Evolutionary conservation across 129 eudicot genomes (phyloP).

Genomic region (Calendula officinalis): DNA sequence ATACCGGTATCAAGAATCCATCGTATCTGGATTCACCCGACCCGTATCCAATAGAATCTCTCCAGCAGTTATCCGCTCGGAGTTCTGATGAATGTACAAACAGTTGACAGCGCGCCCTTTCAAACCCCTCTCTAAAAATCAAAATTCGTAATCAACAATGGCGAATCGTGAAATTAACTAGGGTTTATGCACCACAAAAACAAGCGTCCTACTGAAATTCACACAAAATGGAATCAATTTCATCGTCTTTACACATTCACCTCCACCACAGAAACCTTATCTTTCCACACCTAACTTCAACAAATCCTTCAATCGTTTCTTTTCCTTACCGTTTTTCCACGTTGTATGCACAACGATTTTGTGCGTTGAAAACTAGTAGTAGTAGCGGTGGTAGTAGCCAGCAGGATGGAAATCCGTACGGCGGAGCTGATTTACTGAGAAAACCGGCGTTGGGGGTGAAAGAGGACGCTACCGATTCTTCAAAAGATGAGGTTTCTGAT

Average conservation of each 20-base stretch:
- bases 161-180: constrained; percentile 14
- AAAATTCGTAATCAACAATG: constrained; percentile 24
- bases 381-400: constrained; percentile 26
- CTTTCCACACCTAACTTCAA: constrained; percentile 35
- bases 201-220: not conserved
- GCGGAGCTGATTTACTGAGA: constrained; percentile 52
- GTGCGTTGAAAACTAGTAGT: constrained; percentile 40
- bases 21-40: constrained; percentile 9
- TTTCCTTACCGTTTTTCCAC: constrained; percentile 25
- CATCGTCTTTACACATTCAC: constrained; percentile 15
- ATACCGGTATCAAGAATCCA: constrained; percentile 4
- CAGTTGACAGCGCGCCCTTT: constrained; percentile 25
- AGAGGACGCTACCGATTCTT: constrained; percentile 14
- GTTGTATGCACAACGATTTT: constrained; percentile 13
- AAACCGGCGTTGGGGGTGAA: constrained; percentile 49
- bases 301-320: constrained; percentile 34
- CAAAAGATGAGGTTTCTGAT: constrained; percentile 26
- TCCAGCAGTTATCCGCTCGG: constrained; percentile 28
- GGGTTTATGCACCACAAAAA: constrained; percentile 20
- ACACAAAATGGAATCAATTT: constrained; percentile 27
- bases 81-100: constrained; percentile 3
- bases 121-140: constrained; percentile 12
- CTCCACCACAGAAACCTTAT: constrained; percentile 51
- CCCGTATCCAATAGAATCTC: constrained; percentile 21
- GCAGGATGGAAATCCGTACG: constrained; percentile 31